These are phyloP conservation scores for Diplodia sapinea DNA, from an alignment of 2,329 filamentous ascomycete genomes.

Conservation along the genomic window DNA sequence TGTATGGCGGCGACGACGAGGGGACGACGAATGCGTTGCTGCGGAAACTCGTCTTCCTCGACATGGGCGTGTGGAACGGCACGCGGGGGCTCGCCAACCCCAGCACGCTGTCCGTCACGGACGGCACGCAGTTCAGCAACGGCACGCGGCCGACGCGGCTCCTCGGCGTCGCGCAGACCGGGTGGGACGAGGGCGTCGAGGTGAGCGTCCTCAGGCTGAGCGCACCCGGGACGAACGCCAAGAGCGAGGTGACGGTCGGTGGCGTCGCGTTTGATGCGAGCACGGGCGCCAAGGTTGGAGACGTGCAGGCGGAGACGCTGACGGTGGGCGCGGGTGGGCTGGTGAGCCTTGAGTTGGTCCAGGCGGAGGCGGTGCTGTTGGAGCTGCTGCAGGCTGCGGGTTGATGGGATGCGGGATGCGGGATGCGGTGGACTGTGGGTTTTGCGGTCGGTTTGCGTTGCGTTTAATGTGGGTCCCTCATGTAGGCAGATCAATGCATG, in stretches of 20 bases:
- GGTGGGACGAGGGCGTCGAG: constrained; percentile 12
- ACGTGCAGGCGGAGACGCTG: constrained; percentile 3
- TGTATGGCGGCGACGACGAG: not conserved
- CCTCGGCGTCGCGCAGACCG: not conserved
- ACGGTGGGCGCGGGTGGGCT: constrained; percentile 18
- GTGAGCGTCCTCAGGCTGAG: constrained; percentile 18
- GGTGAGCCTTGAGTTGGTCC: constrained; percentile 17
- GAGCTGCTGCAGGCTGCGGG: no score
- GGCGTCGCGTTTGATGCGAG: constrained; percentile 15
- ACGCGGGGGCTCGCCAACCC: constrained; percentile 26
- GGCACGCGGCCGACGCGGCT: constrained; percentile 11
- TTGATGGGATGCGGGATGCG: no score
- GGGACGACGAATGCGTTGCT: not conserved
- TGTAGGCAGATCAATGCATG: no score
- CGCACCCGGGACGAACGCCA: constrained; percentile 27
- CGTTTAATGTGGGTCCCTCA: no score
- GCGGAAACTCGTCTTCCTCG: constrained; percentile 26
- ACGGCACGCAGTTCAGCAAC: constrained; percentile 18
- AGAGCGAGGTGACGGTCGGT: constrained; percentile 21
- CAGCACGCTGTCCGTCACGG: constrained; percentile 14
- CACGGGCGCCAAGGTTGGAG: constrained; percentile 21
- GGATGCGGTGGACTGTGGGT: no score
- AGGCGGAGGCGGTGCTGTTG: constrained; percentile 28
- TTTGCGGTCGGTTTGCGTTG: no score
- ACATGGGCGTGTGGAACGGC: constrained; percentile 29